Conservation (phyloP, 345 rosid species). For the Raphanus sativus region DNA sequence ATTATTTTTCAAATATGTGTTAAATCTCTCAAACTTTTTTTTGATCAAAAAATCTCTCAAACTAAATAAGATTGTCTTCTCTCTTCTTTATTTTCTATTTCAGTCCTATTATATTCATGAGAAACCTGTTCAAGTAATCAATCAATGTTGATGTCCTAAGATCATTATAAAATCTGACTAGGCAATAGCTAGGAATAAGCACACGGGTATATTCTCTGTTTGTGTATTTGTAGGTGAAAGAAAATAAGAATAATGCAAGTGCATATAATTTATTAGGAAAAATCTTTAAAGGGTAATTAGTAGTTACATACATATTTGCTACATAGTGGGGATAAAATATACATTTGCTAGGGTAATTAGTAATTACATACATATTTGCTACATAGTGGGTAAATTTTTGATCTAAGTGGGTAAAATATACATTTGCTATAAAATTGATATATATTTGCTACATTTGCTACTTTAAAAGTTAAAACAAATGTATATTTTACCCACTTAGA, state of each 20-base stretch:
- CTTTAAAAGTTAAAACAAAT: neutral
- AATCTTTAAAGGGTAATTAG: neutral
- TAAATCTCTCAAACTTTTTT: no score
- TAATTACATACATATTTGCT: no score
- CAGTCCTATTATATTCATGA: neutral
- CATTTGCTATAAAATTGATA: no score
- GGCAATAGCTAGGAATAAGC: slow-evolving; percentile 3
- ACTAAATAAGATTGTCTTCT: no score
- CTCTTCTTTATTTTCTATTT: neutral
- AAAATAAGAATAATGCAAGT: neutral
- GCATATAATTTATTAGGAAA: neutral
- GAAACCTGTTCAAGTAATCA: neutral
- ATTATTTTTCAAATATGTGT: no score
- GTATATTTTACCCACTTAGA: neutral
- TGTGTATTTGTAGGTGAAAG: neutral
- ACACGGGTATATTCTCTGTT: slow-evolving; percentile 9
- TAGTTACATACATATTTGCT: neutral
- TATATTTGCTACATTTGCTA: neutral
- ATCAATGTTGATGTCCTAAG: neutral
- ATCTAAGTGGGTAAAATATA: no score
- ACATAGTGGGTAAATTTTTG: no score
- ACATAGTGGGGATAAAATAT: no score
- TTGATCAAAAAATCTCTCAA: no score
- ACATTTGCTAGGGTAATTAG: no score
- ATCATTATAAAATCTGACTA: neutral